Evolutionary conservation across 352 stramenopile species (phyloP), one percentile per base, ranked within the genome.

Genomic region (Globisporangium ultimum): DNA sequence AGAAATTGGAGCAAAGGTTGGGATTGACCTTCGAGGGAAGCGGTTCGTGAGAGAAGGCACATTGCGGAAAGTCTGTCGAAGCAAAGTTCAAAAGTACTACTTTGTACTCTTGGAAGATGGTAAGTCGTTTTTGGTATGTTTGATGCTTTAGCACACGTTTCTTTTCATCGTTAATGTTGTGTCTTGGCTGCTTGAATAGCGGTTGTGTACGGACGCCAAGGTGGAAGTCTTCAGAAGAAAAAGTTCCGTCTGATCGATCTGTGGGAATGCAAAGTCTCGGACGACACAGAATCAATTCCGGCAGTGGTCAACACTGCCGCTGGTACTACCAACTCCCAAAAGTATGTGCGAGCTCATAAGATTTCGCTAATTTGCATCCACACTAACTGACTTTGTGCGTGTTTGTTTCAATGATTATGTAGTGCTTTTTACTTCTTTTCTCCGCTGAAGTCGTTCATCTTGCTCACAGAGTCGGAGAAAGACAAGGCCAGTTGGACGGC

Each of bases 371-470:
- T 36, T 43, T 13, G 8, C 2, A 17, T 11, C 13, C 21, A 41
- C 13, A 18, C 22, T 51, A 15, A 11, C 15, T 15, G 22, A 12
- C 17, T 49, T 7, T 6, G 1, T 38, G 38, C 4, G 8, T 63
- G 6, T 47, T n/a, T 51, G 12, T 50, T 32, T 28, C 21, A 14
- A 36, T 42, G n/a, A 17, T 17, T 13, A 17, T 62, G 2, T 53
- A 95, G 81, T 52, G 86, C 86, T 0, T 92, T 95, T 51, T 91
- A 87, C 57, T 95, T 95, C 42, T 91, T 86, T 51, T 95, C 86
- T 2, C 85, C 80, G 15, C 72, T 90, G 20, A 95, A 95, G 68
- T 95, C 86, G 24, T 95, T 95, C 53, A 90, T 95, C 48, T 65
- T 95, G 40, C 66, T 95, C 14, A 70, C 86, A 8, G 67, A 86